phyloP scores from a whole-genome alignment of 1,284 basidiomycete genomes.

The Boletus smithii region DNA sequence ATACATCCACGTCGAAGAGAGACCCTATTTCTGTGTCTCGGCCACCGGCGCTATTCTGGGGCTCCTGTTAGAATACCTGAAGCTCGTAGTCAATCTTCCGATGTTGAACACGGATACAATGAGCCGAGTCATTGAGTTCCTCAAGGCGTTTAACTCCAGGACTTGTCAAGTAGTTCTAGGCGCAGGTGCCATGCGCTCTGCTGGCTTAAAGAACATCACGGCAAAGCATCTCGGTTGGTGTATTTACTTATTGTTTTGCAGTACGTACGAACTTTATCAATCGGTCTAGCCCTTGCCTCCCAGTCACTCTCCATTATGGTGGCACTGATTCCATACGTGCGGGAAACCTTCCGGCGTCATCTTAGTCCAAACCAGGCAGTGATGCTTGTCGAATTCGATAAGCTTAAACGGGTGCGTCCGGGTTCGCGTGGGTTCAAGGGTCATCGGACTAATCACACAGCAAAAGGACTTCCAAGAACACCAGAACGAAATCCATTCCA shows the following conservation, averaged over 20 bases:
- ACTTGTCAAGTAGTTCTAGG: conserved; percentile 98
- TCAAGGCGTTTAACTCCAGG: conserved; percentile 97
- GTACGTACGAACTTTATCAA: conserved; percentile 11
- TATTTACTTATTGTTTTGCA: conserved; percentile 12
- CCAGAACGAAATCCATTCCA: conserved; percentile 97
- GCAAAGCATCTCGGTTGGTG: conserved; percentile 87
- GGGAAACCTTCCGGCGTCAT: conserved; percentile 91
- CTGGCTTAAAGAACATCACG: conserved; percentile 97
- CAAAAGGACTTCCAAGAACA: conserved; percentile 96
- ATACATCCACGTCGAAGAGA: conserved; percentile 80
- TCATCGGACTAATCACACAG: conserved; percentile 15
- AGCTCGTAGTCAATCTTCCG: conserved; percentile 84
- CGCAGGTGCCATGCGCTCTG: conserved; percentile 96
- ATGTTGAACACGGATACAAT: conserved; percentile 92
- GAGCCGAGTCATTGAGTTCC: conserved; percentile 90
- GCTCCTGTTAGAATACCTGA: conserved; percentile 83
- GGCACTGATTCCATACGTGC: conserved; percentile 93
- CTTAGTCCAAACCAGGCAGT: conserved; percentile 91
- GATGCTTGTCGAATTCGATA: conserved; percentile 97
- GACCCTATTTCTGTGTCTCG: conserved; percentile 79
- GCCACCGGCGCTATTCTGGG: conserved; percentile 80
- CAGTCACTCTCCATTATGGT: conserved; percentile 94
- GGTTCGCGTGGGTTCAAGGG: conserved; percentile 6
- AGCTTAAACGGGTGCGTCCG: conserved; percentile 81
- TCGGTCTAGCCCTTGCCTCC: conserved; percentile 78